Percentiles rank a stretch among this genome's conserved stretches.
Evolutionary conservation across 148 eudicot species (phyloP).

Genomic region (Mesembryanthemum crystallinum): DNA sequence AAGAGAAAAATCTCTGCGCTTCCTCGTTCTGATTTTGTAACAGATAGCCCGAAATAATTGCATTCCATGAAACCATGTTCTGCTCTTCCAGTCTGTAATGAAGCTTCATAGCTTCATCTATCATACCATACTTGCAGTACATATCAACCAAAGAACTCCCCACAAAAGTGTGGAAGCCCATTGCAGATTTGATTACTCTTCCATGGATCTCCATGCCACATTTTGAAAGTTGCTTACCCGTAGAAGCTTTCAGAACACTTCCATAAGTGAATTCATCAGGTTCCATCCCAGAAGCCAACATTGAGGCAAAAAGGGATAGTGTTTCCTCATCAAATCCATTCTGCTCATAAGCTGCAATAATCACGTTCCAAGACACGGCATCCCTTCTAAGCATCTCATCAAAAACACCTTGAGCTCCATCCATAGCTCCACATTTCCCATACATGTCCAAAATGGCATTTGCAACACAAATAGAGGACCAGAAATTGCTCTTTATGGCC

Average conservation of each 20-base stretch:
- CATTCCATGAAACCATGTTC: conserved; percentile 82
- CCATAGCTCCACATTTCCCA: conserved; percentile 78
- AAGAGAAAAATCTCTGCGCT: conserved; percentile 67
- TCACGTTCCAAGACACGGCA: conserved; percentile 86
- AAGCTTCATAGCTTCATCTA: conserved; percentile 79
- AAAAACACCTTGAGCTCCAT: conserved; percentile 55
- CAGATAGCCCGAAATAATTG: conserved; percentile 77
- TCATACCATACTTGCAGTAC: conserved; percentile 80
- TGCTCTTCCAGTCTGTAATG: conserved; percentile 59
- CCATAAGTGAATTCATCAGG: conserved; percentile 92
- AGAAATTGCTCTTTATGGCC: conserved; percentile 52
- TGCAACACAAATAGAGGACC: conserved; percentile 56
- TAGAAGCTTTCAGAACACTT: conserved; percentile 82
- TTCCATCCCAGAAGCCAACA: conserved; percentile 64
- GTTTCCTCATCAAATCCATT: conserved; percentile 60
- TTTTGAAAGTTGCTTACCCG: conserved; percentile 39
- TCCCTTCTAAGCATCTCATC: conserved; percentile 68
- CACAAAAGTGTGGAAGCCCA: conserved; percentile 74
- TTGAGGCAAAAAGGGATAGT: conserved; percentile 44
- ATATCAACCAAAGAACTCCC: conserved; percentile 87
- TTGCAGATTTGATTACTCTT: conserved; percentile 64
- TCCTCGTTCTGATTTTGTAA: conserved; percentile 59
- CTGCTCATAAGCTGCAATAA: conserved; percentile 82
- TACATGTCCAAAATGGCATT: conserved; percentile 93
- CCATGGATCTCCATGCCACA: conserved; percentile 68